A percentile compares a stretch with the other conserved stretches of the same genome.
phyloP scores from a whole-genome alignment of 2,329 filamentous ascomycete genomes.

The Pseudogymnoascus sp. region DNA sequence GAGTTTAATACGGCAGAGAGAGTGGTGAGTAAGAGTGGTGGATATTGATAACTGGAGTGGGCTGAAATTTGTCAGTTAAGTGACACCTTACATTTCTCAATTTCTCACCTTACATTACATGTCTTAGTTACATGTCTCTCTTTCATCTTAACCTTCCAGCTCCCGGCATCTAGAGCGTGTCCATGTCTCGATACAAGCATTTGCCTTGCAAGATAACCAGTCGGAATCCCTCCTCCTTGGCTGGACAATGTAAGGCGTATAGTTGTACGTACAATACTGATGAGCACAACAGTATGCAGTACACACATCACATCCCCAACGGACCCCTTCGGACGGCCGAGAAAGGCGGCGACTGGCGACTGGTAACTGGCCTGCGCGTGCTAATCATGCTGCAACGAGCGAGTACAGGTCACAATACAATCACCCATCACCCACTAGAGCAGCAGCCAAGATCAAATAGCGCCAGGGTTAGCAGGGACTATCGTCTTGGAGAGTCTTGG shows the following conservation, averaged over 20 bases:
- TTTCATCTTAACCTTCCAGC: background rate
- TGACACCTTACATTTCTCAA: conserved; percentile 1
- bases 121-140: background rate
- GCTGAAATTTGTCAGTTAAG: background rate
- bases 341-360: background rate
- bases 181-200: background rate
- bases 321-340: background rate
- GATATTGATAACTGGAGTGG: background rate
- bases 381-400: background rate
- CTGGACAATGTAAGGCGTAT: background rate
- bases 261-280: background rate
- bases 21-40: too few species aligned
- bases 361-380: background rate
- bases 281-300: background rate
- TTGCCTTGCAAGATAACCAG: background rate
- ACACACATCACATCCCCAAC: background rate
- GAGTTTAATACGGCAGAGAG: background rate
- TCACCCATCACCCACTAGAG: background rate
- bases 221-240: background rate
- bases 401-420: background rate
- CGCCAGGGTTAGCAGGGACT: background rate
- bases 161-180: background rate
- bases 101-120: background rate
- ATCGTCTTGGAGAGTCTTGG: conserved; percentile 1
- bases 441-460: background rate